Evolutionary conservation across 306 rosid species (phyloP), one percentile per base, ranked within the genome.

Genomic region (Quercus robur): DNA sequence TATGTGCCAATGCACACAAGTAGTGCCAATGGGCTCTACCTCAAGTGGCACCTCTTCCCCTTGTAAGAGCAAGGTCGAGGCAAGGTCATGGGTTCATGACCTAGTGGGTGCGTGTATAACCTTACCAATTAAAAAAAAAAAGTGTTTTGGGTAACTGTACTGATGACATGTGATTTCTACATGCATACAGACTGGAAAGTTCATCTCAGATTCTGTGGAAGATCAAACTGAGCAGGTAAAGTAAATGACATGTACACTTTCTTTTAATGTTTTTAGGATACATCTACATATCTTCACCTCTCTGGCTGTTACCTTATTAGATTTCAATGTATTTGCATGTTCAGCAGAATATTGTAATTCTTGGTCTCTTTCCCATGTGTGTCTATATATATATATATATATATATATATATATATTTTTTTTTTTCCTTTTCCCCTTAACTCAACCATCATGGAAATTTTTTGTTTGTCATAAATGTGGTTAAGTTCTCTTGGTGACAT

Each of bases 171-270:
- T 77, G 54, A 59, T 78, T 78, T 74, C 31, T 59, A 57, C 23
- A 81, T 20, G 21, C 80, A 81, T 81, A 70, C 84, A 94, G 99
- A 90, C 97, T 0, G 99, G 99, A 78, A 93, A 95, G 74, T 92
- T 95, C 59, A 72, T 88, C 70, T 95, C 99, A 1, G 94, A 91
- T 51, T 70, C 82, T 81, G 90, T 95, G 79, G 97, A 90, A 87
- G 97, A 76, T 80, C 98, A 95, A 86, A 91, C 99, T 7, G 99
- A 91, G 88, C 99, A 95, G 98, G 99, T 91, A 86, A 54, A 74
- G 15, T 14, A 55, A 30, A 10, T 31, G 58, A 46, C 21, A 56
- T 38, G 63, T 77, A 56, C 21, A 57, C 75, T 64, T 41, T 77
- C 13, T 6, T 73, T 30, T 51, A 12, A 21, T 46, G 38, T 68